Conservation (phyloP, 208 protist genomes). For the Entamoeba histolytica region DNA sequence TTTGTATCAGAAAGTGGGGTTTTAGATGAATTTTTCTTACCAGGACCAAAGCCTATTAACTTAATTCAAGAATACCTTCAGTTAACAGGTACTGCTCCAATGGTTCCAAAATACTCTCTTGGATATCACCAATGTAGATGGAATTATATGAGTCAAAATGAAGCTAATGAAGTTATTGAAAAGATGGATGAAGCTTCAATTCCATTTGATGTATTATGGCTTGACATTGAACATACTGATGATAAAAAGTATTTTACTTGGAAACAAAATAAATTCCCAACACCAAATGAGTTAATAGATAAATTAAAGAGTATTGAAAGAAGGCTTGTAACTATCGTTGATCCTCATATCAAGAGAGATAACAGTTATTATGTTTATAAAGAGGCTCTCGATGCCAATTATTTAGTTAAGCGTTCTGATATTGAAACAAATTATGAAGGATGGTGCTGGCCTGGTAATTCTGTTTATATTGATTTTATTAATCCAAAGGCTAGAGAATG, state of each 20-base stretch:
- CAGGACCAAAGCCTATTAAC: not conserved
- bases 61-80: not conserved
- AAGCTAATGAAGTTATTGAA: not conserved
- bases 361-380: conserved; percentile 3
- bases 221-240: conserved; percentile 10
- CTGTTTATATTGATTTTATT: not conserved
- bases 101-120: not conserved
- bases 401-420: not conserved
- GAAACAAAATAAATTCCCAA: not conserved
- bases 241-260: conserved; percentile 16
- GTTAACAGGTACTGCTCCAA: not conserved
- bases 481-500: not conserved
- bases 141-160: conserved; percentile 2
- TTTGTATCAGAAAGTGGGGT: not conserved
- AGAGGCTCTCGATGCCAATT: not conserved
- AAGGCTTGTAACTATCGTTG: conserved; percentile 1
- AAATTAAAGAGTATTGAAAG: not conserved
- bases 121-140: conserved; percentile 16
- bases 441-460: conserved; percentile 1
- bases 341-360: conserved; percentile 11
- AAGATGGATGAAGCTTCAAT: not conserved
- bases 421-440: not conserved
- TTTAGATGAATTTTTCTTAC: not conserved
- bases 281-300: not conserved
- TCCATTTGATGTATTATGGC: conserved; percentile 7